Evolutionary conservation across 345 rosid species (phyloP), one percentile per base, ranked within the genome.

Genomic region (Ceriops zippeliana): DNA sequence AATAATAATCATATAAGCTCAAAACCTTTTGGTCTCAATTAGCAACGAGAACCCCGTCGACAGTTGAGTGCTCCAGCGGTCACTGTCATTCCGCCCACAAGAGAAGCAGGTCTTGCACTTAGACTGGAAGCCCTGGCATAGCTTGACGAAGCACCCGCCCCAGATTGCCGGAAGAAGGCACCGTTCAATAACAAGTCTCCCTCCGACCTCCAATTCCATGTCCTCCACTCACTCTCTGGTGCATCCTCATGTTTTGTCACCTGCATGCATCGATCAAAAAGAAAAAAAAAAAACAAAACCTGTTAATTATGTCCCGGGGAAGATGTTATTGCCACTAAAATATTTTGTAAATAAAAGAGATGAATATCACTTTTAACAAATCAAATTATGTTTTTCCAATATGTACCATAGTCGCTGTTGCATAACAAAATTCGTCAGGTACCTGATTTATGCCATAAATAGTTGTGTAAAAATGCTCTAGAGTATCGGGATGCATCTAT

Each of bases 151-250:
- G 73, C 78, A 1, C 66, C 73, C 0, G 78, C 78, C 0, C 78
- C 78, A 1, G 78, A 47, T 32, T 63, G 66, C 26, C 70, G 30
- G 66, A 75, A 75, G 16, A 63, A 75, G 9, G 78, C 78, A 17
- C 73, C 78, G 24, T 75, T 75, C 26, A 69, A 46, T 26, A 69
- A 4, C 42, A 69, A 62, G 57, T 75, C 78, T 20, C 78, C 78
- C 53, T 75, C 69, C 1, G 78, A 75, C 35, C 78, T 63, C 78
- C 73, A 75, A 61, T 75, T 75, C 78, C 78, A 75, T 27, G n/a
- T 28, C 4, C 70, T 75, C 78, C 78, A 75, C 46, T 75, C 73
- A 30, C 63, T 58, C 49, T 69, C 78, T 6, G 78, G 70, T 35
- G 78, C 78, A 65, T 75, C 66, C 65, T 75, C 78, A 30, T 75